Percentiles rank a stretch among this genome's conserved stretches.
Conservation (phyloP, 306 rosid genomes). For the Quercus mongolica region DNA sequence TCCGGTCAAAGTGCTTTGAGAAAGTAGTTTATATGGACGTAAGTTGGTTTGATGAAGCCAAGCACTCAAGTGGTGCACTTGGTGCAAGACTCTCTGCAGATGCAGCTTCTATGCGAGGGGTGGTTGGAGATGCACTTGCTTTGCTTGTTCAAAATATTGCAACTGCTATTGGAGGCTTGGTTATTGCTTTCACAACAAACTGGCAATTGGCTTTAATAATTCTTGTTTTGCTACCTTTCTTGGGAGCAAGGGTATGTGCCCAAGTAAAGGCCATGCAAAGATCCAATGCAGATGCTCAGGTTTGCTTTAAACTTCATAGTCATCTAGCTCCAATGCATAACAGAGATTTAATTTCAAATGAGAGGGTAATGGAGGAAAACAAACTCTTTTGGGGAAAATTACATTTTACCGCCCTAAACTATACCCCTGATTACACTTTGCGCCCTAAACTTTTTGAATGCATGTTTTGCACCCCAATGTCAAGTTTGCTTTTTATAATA, state of each 20-base stretch:
- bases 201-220: conserved; percentile 67
- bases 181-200: conserved; percentile 59
- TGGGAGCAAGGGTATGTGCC: conserved; percentile 42
- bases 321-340: background rate
- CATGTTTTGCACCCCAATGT: no score
- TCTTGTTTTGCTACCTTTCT: conserved; percentile 55
- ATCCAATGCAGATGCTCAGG: conserved; percentile 67
- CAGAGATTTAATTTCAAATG: background rate
- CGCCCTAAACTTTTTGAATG: no score
- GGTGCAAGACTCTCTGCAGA: conserved; percentile 76
- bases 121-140: conserved; percentile 74
- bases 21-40: conserved; percentile 72
- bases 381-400: no score
- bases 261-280: conserved; percentile 61
- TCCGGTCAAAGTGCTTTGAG: conserved; percentile 59
- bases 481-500: background rate
- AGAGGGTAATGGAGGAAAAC: background rate
- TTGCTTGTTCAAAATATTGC: conserved; percentile 53
- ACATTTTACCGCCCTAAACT: no score
- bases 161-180: conserved; percentile 48
- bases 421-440: no score
- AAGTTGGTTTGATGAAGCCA: conserved; percentile 69
- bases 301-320: conserved; percentile 15
- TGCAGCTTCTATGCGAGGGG: conserved; percentile 52
- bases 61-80: conserved; percentile 70